Percentiles rank a stretch among this genome's conserved stretches.
Conservation (phyloP, 2,329 filamentous ascomycete genomes). For the Exophiala calicioides region DNA sequence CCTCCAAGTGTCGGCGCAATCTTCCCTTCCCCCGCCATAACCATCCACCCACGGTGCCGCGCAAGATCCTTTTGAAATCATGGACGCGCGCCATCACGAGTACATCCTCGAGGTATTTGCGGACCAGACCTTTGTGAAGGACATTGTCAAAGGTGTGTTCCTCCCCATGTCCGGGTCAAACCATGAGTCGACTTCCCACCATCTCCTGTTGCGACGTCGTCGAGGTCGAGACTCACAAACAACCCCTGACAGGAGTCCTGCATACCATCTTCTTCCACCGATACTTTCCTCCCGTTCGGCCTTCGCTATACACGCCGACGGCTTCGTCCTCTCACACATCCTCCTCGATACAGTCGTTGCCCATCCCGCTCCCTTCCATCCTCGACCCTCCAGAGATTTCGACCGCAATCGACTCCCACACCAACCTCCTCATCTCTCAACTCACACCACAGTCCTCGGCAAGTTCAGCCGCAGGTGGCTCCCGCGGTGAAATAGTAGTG, state of each 20-base stretch:
- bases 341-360: slow-evolving; percentile 40
- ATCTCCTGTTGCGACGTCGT: too few relatives aligned
- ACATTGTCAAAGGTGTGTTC: slow-evolving; percentile 80
- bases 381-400: slow-evolving; percentile 81
- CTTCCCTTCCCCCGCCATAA: slow-evolving; percentile 13
- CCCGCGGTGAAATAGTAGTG: slow-evolving; percentile 76
- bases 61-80: slow-evolving; percentile 12
- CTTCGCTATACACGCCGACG: slow-evolving; percentile 63
- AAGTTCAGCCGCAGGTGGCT: slow-evolving; percentile 55
- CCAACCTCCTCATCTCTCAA: slow-evolving; percentile 75
- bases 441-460: slow-evolving; percentile 61
- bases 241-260: slow-evolving; percentile 82
- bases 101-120: slow-evolving; percentile 93
- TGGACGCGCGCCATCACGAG: slow-evolving; percentile 66
- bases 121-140: slow-evolving; percentile 83
- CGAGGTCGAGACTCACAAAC: background rate
- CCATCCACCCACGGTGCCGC: background rate
- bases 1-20: slow-evolving; percentile 6
- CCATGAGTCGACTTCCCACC: too few relatives aligned
- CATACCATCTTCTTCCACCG: slow-evolving; percentile 99
- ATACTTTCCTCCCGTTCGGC: slow-evolving; percentile 85
- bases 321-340: slow-evolving; percentile 26
- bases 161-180: background rate
- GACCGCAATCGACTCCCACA: slow-evolving; percentile 87
- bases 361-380: slow-evolving; percentile 85